These are phyloP conservation scores for Globisporangium paddicum DNA, from an alignment of 352 stramenopile genomes.

Conservation along the genomic window DNA sequence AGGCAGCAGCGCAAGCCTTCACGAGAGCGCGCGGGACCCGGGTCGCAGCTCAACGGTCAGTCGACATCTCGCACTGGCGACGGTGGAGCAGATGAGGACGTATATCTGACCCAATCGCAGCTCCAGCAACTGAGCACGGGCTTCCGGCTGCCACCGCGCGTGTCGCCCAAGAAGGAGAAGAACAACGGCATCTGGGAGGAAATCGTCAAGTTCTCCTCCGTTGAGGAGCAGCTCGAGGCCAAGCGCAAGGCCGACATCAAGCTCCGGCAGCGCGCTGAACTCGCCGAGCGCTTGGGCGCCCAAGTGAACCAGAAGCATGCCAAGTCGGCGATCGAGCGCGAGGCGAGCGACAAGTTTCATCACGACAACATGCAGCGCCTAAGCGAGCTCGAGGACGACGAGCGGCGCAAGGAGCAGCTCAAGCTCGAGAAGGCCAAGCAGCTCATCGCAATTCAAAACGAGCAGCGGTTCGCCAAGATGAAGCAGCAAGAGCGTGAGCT, in stretches of 20 bases:
- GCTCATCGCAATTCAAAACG: conserved; percentile 62
- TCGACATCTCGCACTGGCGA: background rate
- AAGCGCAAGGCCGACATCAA: conserved; percentile 31
- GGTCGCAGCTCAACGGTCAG: background rate
- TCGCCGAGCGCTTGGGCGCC: conserved; percentile 39
- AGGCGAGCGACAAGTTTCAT: conserved; percentile 45
- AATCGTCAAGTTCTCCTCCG: conserved; percentile 72
- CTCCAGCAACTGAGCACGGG: conserved; percentile 65
- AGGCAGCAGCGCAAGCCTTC: conserved; percentile 5
- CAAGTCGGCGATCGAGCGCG: conserved; percentile 27
- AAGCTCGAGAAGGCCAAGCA: conserved; percentile 49
- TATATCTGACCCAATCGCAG: conserved; percentile 67
- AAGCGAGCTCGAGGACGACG: conserved; percentile 42
- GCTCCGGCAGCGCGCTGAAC: conserved; percentile 23
- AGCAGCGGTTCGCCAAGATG: conserved; percentile 59
- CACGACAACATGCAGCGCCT: conserved; percentile 43
- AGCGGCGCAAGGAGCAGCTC: conserved; percentile 51
- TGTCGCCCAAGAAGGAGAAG: conserved; percentile 73
- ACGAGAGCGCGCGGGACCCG: background rate
- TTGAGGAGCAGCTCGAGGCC: conserved; percentile 63
- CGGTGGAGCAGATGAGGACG: conserved; percentile 30
- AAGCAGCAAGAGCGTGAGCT: conserved; percentile 47
- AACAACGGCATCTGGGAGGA: conserved; percentile 79
- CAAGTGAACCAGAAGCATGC: conserved; percentile 51
- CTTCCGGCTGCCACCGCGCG: conserved; percentile 54